Evolutionary conservation across 2,329 filamentous ascomycete genomes (phyloP).

Genomic region (Fusarium secorum): DNA sequence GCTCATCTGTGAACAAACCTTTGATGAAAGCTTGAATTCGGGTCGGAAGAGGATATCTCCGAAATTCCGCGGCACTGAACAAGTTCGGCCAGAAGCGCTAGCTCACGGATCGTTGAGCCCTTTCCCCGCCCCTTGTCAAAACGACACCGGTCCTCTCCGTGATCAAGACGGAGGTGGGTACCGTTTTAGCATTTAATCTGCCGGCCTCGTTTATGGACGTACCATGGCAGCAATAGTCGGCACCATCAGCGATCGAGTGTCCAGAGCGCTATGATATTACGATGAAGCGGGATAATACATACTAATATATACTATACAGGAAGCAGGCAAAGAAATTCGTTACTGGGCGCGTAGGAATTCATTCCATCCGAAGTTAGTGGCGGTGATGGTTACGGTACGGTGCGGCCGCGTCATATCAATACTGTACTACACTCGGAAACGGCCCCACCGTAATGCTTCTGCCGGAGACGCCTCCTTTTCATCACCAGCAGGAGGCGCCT

Average conservation of each 20-base stretch:
- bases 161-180: constrained; percentile 31
- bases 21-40: not conserved
- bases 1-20: not conserved
- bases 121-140: constrained; percentile 30
- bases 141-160: constrained; percentile 28
- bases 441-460: constrained; percentile 29
- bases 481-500: constrained; percentile 13
- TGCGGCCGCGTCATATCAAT: not conserved
- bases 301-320: not conserved
- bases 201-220: constrained; percentile 8
- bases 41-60: not conserved
- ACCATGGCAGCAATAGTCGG: not conserved
- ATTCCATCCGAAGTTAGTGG: not conserved
- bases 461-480: constrained; percentile 27
- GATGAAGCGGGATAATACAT: not conserved
- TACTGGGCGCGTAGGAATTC: not conserved
- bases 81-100: constrained; percentile 9
- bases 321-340: not conserved
- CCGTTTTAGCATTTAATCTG: constrained; percentile 24
- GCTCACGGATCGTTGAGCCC: constrained; percentile 1
- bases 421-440: constrained; percentile 26
- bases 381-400: constrained; percentile 12
- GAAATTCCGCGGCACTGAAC: not conserved
- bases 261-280: too few relatives aligned
- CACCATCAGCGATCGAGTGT: not conserved